These are phyloP conservation scores for Cavenderia fasciculata DNA, from an alignment of 78 protist species.

Conservation along the genomic window DNA sequence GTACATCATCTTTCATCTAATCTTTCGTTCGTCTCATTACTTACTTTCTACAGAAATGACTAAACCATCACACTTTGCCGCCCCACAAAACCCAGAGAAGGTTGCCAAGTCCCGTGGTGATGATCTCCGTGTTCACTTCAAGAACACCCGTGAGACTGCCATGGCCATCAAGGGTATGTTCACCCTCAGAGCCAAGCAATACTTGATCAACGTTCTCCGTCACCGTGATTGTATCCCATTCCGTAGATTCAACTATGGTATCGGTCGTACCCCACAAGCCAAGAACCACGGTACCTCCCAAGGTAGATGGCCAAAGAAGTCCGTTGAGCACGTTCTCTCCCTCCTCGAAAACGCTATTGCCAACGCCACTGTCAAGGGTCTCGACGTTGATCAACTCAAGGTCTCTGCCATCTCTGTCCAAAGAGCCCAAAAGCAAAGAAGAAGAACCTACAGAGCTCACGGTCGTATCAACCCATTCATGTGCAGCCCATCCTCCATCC, in stretches of 20 bases:
- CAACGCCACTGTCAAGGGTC: slow-evolving; percentile 91
- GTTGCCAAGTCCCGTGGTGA: slow-evolving; percentile 95
- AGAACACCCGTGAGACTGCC: slow-evolving; percentile 98
- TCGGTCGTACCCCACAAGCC: slow-evolving; percentile 94
- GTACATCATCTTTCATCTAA: not conserved
- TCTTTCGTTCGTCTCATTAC: not conserved
- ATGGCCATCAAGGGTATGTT: slow-evolving; percentile 91
- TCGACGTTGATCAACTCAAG: slow-evolving; percentile 77
- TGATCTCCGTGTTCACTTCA: slow-evolving; percentile 96
- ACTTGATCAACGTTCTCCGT: slow-evolving; percentile 91
- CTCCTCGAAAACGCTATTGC: slow-evolving; percentile 94
- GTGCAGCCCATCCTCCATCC: slow-evolving; percentile 95
- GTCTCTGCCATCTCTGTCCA: slow-evolving; percentile 93
- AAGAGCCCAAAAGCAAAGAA: slow-evolving; percentile 92
- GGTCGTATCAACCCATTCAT: slow-evolving; percentile 97
- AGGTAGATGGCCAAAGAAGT: slow-evolving; percentile 98
- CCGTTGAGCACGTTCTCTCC: slow-evolving; percentile 83
- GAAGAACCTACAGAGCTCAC: slow-evolving; percentile 98
- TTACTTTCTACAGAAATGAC: slow-evolving; percentile 38
- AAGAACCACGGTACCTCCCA: slow-evolving; percentile 77
- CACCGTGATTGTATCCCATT: slow-evolving; percentile 94
- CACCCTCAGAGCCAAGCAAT: slow-evolving; percentile 83
- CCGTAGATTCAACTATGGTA: slow-evolving; percentile 92
- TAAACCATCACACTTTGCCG: slow-evolving; percentile 39
- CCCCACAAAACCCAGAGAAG: slow-evolving; percentile 77